Evolutionary conservation across 495 filamentous ascomycete species (phyloP).

Genomic region (Penicillium longicatenatum): DNA sequence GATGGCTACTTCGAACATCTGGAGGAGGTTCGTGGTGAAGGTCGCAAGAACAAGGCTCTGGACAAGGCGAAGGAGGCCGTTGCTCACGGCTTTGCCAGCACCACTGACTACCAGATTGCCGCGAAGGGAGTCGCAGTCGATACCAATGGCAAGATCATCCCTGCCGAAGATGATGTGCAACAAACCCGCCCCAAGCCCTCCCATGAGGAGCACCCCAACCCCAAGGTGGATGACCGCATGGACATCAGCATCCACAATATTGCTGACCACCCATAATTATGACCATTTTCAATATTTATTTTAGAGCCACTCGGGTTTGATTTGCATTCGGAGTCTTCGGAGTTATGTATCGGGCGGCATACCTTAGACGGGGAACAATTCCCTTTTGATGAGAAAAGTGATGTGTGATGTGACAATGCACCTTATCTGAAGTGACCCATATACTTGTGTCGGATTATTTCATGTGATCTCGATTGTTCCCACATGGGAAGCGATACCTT

Average conservation of each 20-base stretch:
- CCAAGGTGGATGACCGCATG: constrained; percentile 54
- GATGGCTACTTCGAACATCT: constrained; percentile 87
- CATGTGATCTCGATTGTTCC: not conserved
- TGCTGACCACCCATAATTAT: constrained; percentile 48
- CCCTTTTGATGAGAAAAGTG: constrained; percentile 6
- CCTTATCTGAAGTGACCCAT: not conserved
- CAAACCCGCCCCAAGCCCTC: constrained; percentile 5
- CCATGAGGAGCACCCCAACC: constrained; percentile 38
- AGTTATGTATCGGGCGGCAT: constrained; percentile 22
- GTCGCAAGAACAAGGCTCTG: constrained; percentile 68
- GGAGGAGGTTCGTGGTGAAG: constrained; percentile 73
- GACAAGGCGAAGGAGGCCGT: constrained; percentile 71
- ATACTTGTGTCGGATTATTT: not conserved
- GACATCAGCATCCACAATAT: constrained; percentile 64
- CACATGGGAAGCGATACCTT: not conserved
- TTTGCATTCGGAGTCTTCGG: constrained; percentile 24
- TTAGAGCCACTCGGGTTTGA: constrained; percentile 8
- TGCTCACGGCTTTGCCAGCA: constrained; percentile 62
- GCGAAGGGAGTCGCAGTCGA: constrained; percentile 63
- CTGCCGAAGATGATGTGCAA: constrained; percentile 29
- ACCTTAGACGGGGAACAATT: constrained; percentile 2
- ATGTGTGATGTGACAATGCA: constrained; percentile 13
- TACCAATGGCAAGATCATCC: constrained; percentile 58
- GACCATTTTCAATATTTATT: constrained; percentile 15
- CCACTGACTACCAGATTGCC: constrained; percentile 63